Conservation (phyloP, 176 grass and related monocot genomes). For the Tillandsia fasciculata region DNA sequence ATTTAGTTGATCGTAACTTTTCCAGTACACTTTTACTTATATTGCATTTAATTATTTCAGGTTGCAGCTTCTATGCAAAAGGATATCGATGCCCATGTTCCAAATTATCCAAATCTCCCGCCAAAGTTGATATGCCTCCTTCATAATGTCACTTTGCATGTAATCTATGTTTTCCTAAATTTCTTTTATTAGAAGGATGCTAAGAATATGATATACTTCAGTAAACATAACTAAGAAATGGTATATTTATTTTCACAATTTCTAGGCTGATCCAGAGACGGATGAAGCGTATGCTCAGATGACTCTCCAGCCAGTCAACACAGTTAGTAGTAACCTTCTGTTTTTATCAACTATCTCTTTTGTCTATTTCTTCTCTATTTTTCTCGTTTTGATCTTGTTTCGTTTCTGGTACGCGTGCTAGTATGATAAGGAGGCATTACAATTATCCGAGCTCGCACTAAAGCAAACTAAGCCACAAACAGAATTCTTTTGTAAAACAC, state of each 20-base stretch:
- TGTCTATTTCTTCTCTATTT: slow-evolving; percentile 2
- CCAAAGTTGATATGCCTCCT: slow-evolving; percentile 97
- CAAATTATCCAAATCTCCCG: slow-evolving; percentile 89
- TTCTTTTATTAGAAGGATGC: neutral
- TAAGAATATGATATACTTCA: neutral
- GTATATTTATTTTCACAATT: slow-evolving; percentile 14
- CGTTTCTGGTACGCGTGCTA: slow-evolving; percentile 22
- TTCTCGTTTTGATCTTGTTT: slow-evolving; percentile 14
- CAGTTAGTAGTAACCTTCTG: slow-evolving; percentile 41
- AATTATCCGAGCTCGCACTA: slow-evolving; percentile 80
- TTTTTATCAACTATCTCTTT: slow-evolving; percentile 4
- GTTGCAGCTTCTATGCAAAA: slow-evolving; percentile 99
- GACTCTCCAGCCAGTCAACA: slow-evolving; percentile 96
- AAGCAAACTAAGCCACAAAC: slow-evolving; percentile 77
- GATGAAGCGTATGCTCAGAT: slow-evolving; percentile 99
- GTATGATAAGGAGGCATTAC: slow-evolving; percentile 92
- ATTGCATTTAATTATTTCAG: slow-evolving; percentile 36
- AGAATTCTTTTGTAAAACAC: slow-evolving; percentile 12
- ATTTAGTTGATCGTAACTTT: neutral
- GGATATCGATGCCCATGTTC: slow-evolving; percentile 78
- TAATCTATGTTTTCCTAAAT: slow-evolving; percentile 28
- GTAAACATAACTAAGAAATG: neutral
- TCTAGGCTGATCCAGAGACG: slow-evolving; percentile 85
- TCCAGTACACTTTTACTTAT: slow-evolving; percentile 4
- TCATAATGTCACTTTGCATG: slow-evolving; percentile 90